phyloP scores from a whole-genome alignment of 768 basidiomycete genomes.

The Coprinellus aureogranulatus region DNA sequence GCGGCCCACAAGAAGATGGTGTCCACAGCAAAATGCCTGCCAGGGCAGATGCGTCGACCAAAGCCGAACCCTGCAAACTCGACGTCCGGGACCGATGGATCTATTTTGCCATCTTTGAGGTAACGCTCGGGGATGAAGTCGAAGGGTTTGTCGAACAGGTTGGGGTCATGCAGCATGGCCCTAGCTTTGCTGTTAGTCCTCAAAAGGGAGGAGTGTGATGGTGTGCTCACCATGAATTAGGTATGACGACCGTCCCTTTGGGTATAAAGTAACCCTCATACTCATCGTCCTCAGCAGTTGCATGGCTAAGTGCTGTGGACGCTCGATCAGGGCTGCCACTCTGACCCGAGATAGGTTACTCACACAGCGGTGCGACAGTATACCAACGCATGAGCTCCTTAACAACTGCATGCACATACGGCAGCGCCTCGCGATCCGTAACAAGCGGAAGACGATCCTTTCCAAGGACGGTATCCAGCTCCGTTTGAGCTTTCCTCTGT shows the following conservation, averaged over 20 bases:
- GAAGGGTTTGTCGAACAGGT: constrained; percentile 18
- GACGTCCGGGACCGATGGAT: constrained; percentile 16
- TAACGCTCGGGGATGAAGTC: constrained; percentile 26
- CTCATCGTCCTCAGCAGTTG: constrained; percentile 26
- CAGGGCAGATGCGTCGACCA: constrained; percentile 26
- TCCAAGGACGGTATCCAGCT: constrained; percentile 9
- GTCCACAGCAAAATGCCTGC: constrained; percentile 18
- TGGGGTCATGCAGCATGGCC: constrained; percentile 22
- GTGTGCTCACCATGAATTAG: constrained; percentile 19
- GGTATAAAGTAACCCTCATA: constrained; percentile 36
- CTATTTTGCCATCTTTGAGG: constrained; percentile 13
- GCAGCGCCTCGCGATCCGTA: neutral
- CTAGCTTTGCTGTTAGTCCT: constrained; percentile 7
- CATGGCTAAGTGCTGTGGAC: constrained; percentile 12
- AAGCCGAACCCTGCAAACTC: constrained; percentile 19
- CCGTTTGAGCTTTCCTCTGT: constrained; percentile 15
- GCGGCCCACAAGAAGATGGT: constrained; percentile 18
- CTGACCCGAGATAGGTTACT: neutral
- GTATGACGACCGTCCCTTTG: constrained; percentile 25
- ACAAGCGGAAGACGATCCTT: neutral
- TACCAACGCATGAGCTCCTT: constrained; percentile 1
- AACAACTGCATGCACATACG: neutral
- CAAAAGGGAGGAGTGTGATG: neutral
- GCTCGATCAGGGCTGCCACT: neutral
- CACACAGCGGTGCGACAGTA: constrained; percentile 1